Evolutionary conservation across 495 filamentous ascomycete genomes (phyloP), one percentile per base, ranked within the genome.

Genomic region (Aspergillus indologenus): DNA sequence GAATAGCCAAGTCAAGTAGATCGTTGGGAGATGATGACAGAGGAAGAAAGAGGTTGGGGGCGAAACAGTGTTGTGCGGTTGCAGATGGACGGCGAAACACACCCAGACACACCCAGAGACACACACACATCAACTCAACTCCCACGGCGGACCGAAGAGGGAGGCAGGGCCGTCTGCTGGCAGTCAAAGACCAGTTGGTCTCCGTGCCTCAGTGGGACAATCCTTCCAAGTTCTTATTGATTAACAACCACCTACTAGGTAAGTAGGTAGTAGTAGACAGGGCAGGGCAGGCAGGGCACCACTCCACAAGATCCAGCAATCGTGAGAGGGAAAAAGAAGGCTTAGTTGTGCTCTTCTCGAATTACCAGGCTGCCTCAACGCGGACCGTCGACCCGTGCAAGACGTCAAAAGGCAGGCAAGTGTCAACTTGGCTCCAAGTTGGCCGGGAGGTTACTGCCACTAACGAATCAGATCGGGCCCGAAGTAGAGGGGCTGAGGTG

Each of bases 401-500:
- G 34, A 40, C 34, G 34, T 40, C 5, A 40, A 40, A 40, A 11
- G 34, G 6, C 34, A 40, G 58, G 59, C 34, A 57, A 57, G 57
- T 48, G 64, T 57, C 56, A 63, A 70, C 51, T 52, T 57, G 63
- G 58, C 63, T 64, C 50, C 34, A 60, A 34, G 54, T 48, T 66
- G 63, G 63, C 60, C 54, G 61, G 54, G 63, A 55, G 54, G 47
- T 46, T 54, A 54, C 62, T 63, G 61, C 49, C 64, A 66, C 66
- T 70, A 65, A 65, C 51, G 57, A 58, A 59, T 60, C 61, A 63
- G 56, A 63, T 63, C 56, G 58, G 56, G 62, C 53, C 58, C 22
- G 52, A 57, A 47, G 23, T 56, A 53, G 23, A 34, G 31, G 14
- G 55, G 54, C 45, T 43, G 57, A 47, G 52, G 56, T 53, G 59